Evolutionary conservation across 78 protist genomes (phyloP).

Genomic region (Protostelium mycophagum): DNA sequence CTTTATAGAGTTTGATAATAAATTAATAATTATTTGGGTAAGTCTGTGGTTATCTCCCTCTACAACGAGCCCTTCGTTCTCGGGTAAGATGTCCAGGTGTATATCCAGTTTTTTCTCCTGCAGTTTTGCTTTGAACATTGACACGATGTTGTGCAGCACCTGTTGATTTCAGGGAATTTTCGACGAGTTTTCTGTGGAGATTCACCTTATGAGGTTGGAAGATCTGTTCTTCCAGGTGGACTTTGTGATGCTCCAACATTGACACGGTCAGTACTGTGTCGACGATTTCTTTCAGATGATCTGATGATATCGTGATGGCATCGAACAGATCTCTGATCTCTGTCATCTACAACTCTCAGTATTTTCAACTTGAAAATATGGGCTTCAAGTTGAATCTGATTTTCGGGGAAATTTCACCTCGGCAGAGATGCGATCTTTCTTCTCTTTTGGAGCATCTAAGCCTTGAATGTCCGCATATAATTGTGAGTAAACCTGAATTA

Average conservation of each 20-base stretch:
- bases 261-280: neutral
- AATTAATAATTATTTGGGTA: neutral
- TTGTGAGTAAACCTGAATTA: too few relatives aligned
- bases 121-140: neutral
- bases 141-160: neutral
- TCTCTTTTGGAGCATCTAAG: too few relatives aligned
- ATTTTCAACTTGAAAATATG: too few relatives aligned
- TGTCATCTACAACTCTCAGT: neutral
- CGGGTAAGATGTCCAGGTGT: neutral
- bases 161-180: neutral
- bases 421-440: too few relatives aligned
- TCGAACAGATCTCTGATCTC: neutral
- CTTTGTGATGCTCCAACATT: neutral
- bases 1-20: neutral
- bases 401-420: too few relatives aligned
- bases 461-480: too few relatives aligned
- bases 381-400: too few relatives aligned
- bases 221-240: neutral
- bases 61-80: neutral
- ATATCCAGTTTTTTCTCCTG: neutral
- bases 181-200: neutral
- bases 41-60: neutral
- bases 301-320: too few relatives aligned
- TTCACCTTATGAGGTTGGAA: neutral
- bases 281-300: neutral